phyloP scores from a whole-genome alignment of 768 basidiomycete species.

The Lentinula sp. region DNA sequence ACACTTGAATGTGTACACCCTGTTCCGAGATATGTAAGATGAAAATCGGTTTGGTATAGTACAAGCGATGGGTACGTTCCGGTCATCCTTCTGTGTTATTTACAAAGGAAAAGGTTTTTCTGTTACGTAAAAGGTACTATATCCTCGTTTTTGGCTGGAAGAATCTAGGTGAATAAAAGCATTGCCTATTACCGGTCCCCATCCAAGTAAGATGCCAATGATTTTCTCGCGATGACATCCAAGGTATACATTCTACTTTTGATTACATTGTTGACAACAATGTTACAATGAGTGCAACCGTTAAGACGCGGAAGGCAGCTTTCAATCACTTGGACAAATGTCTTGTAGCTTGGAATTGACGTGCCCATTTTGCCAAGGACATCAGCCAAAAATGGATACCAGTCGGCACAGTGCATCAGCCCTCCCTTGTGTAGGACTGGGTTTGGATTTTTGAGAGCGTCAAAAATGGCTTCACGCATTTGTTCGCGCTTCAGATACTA shows the following conservation, averaged over 20 bases:
- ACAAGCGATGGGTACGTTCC: too few species aligned
- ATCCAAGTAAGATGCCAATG: not conserved
- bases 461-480: not conserved
- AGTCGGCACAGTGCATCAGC: not conserved
- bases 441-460: not conserved
- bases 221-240: not conserved
- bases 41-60: too few species aligned
- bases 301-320: not conserved
- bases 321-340: not conserved
- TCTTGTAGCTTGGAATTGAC: not conserved
- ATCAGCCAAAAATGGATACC: not conserved
- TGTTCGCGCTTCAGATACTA: not conserved
- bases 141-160: too few species aligned
- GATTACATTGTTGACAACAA: not conserved
- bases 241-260: not conserved
- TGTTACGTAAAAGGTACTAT: too few species aligned
- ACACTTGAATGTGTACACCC: too few species aligned
- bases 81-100: too few species aligned
- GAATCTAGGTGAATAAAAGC: too few species aligned
- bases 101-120: too few species aligned
- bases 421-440: slow-evolving; percentile 1
- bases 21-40: too few species aligned
- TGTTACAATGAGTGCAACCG: not conserved
- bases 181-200: not conserved
- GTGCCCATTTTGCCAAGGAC: not conserved